These are phyloP conservation scores for Penicillium sp. DNA, from an alignment of 2,329 filamentous ascomycete species.

Conservation along the genomic window DNA sequence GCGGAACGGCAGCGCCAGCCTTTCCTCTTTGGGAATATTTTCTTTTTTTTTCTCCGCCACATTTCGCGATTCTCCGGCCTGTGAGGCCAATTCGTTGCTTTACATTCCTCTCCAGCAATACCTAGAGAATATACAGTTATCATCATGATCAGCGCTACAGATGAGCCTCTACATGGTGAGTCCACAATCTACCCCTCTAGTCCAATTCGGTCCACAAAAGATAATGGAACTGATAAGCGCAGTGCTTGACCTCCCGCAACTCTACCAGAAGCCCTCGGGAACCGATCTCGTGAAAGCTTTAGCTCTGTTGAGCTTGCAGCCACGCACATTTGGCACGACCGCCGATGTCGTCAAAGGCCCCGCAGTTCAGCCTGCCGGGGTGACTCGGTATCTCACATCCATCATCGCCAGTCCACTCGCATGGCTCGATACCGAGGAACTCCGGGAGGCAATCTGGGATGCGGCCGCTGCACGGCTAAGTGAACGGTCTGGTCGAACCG, in stretches of 20 bases:
- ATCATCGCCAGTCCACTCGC: conserved; percentile 46
- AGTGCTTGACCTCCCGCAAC: conserved; percentile 76
- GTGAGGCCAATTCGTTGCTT: conserved; percentile 3
- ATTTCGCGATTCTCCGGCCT: neutral
- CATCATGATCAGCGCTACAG: conserved; percentile 37
- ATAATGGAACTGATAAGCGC: conserved; percentile 35
- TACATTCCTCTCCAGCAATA: neutral
- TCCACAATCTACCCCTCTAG: conserved; percentile 12
- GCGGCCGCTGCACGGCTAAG: conserved; percentile 75
- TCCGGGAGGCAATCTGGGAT: conserved; percentile 60
- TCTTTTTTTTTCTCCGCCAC: conserved; percentile 22
- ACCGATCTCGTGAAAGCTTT: conserved; percentile 64
- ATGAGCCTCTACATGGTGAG: conserved; percentile 42
- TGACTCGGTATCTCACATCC: conserved; percentile 47
- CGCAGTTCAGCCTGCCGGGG: conserved; percentile 40
- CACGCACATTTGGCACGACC: conserved; percentile 48
- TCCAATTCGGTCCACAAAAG: conserved; percentile 18
- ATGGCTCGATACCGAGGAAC: conserved; percentile 47
- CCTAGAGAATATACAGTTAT: neutral
- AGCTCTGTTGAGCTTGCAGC: conserved; percentile 63
- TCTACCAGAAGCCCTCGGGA: conserved; percentile 72
- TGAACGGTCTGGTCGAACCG: conserved; percentile 77
- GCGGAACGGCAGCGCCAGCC: conserved; percentile 28
- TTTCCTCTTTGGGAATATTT: conserved; percentile 38
- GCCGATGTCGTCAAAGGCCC: conserved; percentile 29